phyloP scores from a whole-genome alignment of 1,139 yeast genomes.

The Diutina ranongensis region DNA sequence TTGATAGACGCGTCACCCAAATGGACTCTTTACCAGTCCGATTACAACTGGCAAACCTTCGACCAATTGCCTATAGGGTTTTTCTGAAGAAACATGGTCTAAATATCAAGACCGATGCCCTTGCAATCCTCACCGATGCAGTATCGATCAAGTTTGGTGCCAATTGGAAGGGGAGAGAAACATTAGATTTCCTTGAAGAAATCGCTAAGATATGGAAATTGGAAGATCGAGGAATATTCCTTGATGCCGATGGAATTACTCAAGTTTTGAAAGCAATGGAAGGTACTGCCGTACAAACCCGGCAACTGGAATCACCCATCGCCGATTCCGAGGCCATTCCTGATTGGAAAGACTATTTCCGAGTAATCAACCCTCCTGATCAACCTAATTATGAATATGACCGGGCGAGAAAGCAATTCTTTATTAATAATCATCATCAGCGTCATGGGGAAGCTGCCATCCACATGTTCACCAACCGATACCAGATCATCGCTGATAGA shows the following conservation, averaged over 20 bases:
- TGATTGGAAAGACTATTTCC: constrained; percentile 67
- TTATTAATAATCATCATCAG: constrained; percentile 16
- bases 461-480: constrained; percentile 32
- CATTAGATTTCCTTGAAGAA: constrained; percentile 64
- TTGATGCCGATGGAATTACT: constrained; percentile 62
- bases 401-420: constrained; percentile 49
- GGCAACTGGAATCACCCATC: not conserved
- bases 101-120: constrained; percentile 79
- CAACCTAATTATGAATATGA: constrained; percentile 65
- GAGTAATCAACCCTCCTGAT: constrained; percentile 48
- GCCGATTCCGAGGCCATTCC: constrained; percentile 14
- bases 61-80: constrained; percentile 86
- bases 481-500: constrained; percentile 54
- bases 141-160: constrained; percentile 71
- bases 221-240: constrained; percentile 76
- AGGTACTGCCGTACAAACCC: not conserved
- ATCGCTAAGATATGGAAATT: constrained; percentile 78
- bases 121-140: constrained; percentile 56
- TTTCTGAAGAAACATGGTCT: constrained; percentile 88
- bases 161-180: constrained; percentile 69
- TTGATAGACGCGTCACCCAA: not conserved
- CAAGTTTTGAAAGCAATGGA: constrained; percentile 50
- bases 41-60: constrained; percentile 66
- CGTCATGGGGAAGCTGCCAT: constrained; percentile 13
- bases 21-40: constrained; percentile 45